Evolutionary conservation across 768 basidiomycete genomes (phyloP), one percentile per base, ranked within the genome.

Genomic region (Tephrocybe sp.): DNA sequence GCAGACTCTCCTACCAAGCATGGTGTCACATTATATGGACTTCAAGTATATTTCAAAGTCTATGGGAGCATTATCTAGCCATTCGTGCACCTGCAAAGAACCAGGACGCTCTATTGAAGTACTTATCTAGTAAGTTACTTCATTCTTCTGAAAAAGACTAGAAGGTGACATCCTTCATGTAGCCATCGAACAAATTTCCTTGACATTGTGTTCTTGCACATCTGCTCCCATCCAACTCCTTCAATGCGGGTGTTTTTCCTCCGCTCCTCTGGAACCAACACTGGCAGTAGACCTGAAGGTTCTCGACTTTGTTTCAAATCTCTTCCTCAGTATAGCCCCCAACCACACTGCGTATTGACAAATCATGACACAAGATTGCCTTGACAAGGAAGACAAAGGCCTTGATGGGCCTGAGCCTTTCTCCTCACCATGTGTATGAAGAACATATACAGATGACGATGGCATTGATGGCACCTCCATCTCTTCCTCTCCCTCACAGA

Each of bases 211-310:
- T 17, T 42, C 41, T 2, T 42, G 41, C 14, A 5, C 12, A 13
- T 20, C 41, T 10, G 10, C 41, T 14, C 12, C 41, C 2, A 19
- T 23, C 23, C 41, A 42, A 16, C 41, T 42, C 20, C 11, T 42
- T 26, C 13, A 26, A 42, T 22, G 23, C 4, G 41, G 22, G 10
- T 23, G 9, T 31, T 68, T 70, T 45, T 60, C 68, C 13, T 65
- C 60, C 34, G 53, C 65, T 5, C 70, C 69, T 0, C 14, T 60
- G 3, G 47, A 39, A 0, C 70, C 70, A 6, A 60, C 62, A 9
- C 52, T 72, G 3, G 70, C 66, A 11, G 62, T 72, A 1, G 64
- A 69, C 45, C 26, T 71, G 14, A 52, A 52, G 32, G 54, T 70
- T 23, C 48, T 71, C 9, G 58, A 65, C 30, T 68, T 71, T 48